phyloP scores from a whole-genome alignment of 805 yeast species.

The Blastobotrys terrestris region DNA sequence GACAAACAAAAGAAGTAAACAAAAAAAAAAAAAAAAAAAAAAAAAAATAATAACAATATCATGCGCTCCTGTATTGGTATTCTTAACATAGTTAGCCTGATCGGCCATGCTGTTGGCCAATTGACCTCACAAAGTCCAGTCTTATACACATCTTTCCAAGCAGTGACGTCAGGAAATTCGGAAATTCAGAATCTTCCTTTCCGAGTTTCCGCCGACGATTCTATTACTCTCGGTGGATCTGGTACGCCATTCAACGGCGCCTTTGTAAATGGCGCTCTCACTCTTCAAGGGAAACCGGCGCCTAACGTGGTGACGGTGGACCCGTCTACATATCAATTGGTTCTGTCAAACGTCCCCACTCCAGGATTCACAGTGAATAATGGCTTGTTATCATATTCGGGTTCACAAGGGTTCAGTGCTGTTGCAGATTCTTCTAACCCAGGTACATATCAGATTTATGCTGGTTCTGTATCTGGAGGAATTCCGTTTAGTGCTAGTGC shows the following conservation, averaged over 20 bases:
- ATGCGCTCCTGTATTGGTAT: conserved; percentile 7
- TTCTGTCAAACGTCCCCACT: neutral
- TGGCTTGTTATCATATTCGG: conserved; percentile 5
- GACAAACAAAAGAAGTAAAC: neutral
- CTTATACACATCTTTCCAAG: conserved; percentile 1
- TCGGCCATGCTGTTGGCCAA: conserved; percentile 17
- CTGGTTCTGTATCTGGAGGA: conserved; percentile 8
- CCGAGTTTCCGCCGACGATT: conserved; percentile 7
- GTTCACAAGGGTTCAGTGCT: conserved; percentile 11
- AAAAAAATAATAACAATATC: neutral
- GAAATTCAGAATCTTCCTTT: conserved; percentile 11
- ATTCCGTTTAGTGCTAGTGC: conserved; percentile 8
- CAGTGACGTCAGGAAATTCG: conserved; percentile 5
- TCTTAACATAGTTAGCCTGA: conserved; percentile 17
- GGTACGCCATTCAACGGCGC: conserved; percentile 1
- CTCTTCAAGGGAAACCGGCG: neutral
- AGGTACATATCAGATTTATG: conserved; percentile 11
- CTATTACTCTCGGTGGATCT: conserved; percentile 7
- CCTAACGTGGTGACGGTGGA: neutral
- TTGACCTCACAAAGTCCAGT: conserved; percentile 10
- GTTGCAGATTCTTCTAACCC: conserved; percentile 10
- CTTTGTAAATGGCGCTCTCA: conserved; percentile 4
- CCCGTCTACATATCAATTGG: neutral
- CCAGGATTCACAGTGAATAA: conserved; percentile 1
- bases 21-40: neutral